Base-by-base conservation (phyloP, 2,329 filamentous ascomycete genomes). In the Trichoderma pleuroti region DNA sequence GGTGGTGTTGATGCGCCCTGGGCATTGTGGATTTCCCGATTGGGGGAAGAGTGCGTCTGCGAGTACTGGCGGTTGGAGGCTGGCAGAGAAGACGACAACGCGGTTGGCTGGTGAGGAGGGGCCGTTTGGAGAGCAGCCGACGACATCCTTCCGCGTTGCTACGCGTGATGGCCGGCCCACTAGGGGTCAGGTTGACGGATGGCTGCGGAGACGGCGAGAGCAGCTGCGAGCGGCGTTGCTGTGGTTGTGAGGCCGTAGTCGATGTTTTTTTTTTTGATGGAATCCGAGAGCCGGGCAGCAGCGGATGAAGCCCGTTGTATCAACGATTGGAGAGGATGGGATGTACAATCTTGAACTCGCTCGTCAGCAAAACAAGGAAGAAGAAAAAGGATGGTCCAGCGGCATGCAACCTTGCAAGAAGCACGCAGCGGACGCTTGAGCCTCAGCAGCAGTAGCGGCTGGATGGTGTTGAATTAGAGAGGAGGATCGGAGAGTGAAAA, bases 101-200 rank as follows among this genome's bases (percentile, higher is more conserved):
- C 81, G 73, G 83, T 81, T 77, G 86, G 85, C 78, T 87, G 86
- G 79, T 87, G 86, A 76, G 86, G 83, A 76, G 86, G 83, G 78
- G 85, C 82, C 74, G 87, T 82, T 81, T 91, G 89, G 78, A 91
- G 82, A 76, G 86, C 86, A 84, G 89, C 87, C 80, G 87, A 89
- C 81, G 78, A 81, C 80, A 81, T 81, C 71, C 77, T 81, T 62
- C 67, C 74, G 76, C 74, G 74, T 74, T 71, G 49, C 69, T 70
- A 69, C 71, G 68, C 68, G 67, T 64, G 68, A 64, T 54, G 57
- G 42, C 30, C 34, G 70, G 72, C 66, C 68, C 59, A 66, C 67
- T 26, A 56, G 34, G 54, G 32, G 57, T 52, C 59, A 68, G 32
- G 21, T 68, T 39, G 34, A 68, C 66, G 66, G 36, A 21, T 28